phyloP scores from a whole-genome alignment of 352 stramenopile species.

The Pseudoperonospora humuli region DNA sequence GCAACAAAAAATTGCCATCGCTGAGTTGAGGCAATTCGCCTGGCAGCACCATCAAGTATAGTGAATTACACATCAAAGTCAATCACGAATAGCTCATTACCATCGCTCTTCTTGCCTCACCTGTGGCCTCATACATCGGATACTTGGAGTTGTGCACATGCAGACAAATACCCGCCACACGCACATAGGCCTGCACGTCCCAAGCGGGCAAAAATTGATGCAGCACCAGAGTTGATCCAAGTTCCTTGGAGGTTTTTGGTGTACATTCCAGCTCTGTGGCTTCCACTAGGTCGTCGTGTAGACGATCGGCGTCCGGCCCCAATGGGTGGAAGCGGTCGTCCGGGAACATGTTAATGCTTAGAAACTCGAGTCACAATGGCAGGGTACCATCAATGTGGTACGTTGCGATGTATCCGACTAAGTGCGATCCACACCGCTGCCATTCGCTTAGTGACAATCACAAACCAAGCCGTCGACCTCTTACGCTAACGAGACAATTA shows the following conservation, averaged over 20 bases:
- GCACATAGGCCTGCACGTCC: constrained; percentile 81
- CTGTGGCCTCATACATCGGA: constrained; percentile 68
- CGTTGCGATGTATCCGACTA: too few species aligned
- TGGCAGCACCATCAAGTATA: constrained; percentile 14
- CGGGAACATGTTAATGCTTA: constrained; percentile 47
- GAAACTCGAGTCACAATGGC: too few species aligned
- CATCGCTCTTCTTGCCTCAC: constrained; percentile 16
- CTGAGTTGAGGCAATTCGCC: constrained; percentile 75
- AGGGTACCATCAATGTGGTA: too few species aligned
- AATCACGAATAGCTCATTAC: too few species aligned
- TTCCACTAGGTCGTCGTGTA: constrained; percentile 57
- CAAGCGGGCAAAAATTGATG: constrained; percentile 82
- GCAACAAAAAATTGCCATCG: constrained; percentile 82
- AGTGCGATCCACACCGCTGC: constrained; percentile 17
- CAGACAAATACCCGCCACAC: constrained; percentile 59
- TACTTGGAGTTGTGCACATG: constrained; percentile 86
- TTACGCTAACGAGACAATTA: constrained; percentile 15
- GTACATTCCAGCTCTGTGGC: constrained; percentile 42
- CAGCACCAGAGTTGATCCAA: constrained; percentile 60
- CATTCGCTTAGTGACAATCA: constrained; percentile 3
- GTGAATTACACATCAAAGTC: too few species aligned
- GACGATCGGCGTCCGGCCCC: constrained; percentile 53
- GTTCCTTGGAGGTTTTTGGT: constrained; percentile 61
- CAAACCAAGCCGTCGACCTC: too few species aligned
- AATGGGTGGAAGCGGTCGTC: constrained; percentile 79